These are phyloP conservation scores for Lodderomyces theae DNA, from an alignment of 1,139 yeast species.

Conservation along the genomic window DNA sequence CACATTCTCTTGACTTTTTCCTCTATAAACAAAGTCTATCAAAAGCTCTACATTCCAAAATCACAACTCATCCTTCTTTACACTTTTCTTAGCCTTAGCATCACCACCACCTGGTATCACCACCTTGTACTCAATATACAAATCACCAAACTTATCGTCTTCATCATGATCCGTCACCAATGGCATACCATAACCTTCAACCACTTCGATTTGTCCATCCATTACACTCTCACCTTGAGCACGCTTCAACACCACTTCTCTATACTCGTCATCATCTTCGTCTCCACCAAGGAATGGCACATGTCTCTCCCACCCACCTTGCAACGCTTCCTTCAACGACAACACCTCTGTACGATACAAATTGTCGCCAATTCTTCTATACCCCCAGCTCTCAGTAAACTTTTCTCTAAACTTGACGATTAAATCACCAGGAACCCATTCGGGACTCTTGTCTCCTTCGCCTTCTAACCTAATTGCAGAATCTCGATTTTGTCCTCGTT, in stretches of 20 bases:
- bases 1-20: neutral
- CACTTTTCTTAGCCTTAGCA: neutral
- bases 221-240: conserved; percentile 48
- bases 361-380: conserved; percentile 71
- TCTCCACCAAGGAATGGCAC: conserved; percentile 49
- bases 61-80: conserved; percentile 12
- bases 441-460: conserved; percentile 84
- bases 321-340: conserved; percentile 64
- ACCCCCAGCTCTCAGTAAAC: conserved; percentile 65
- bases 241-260: conserved; percentile 45
- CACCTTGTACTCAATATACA: conserved; percentile 68
- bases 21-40: neutral
- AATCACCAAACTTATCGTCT: conserved; percentile 65
- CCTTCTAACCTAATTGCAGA: conserved; percentile 61
- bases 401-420: conserved; percentile 57
- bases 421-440: conserved; percentile 78
- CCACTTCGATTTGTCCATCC: conserved; percentile 68
- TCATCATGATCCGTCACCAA: conserved; percentile 24
- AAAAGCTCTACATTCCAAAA: neutral
- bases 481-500: conserved; percentile 69
- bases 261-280: conserved; percentile 5
- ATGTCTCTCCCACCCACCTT: conserved; percentile 76
- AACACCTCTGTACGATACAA: conserved; percentile 81
- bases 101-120: conserved; percentile 39
- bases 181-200: conserved; percentile 88